Evolutionary conservation across 2,329 filamentous ascomycete species (phyloP).

Genomic region (Gyromitra esculenta): DNA sequence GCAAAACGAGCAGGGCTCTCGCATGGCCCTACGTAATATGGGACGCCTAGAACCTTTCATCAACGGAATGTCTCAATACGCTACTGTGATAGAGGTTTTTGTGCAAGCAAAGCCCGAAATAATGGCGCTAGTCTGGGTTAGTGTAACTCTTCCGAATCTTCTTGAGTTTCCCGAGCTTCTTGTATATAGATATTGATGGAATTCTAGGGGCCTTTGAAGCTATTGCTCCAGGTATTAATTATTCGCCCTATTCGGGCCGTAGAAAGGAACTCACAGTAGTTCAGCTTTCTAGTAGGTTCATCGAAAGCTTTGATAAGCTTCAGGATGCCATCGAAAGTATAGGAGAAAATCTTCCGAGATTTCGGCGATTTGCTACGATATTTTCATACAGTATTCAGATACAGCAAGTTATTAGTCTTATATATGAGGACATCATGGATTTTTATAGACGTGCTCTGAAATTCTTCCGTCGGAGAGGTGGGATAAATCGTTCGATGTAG

Average conservation of each 20-base stretch:
- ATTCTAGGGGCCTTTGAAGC: slow-evolving; percentile 29
- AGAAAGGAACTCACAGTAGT: neutral
- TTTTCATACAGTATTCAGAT: slow-evolving; percentile 43
- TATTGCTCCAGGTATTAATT: slow-evolving; percentile 45
- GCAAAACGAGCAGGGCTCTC: slow-evolving; percentile 30
- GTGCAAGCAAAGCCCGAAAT: slow-evolving; percentile 42
- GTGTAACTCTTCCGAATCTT: neutral
- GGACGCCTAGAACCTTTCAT: slow-evolving; percentile 34
- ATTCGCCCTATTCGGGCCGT: neutral
- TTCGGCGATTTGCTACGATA: slow-evolving; percentile 32
- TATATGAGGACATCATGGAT: slow-evolving; percentile 47
- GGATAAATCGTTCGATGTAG: neutral
- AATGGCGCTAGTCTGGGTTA: slow-evolving; percentile 42
- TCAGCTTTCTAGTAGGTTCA: slow-evolving; percentile 42
- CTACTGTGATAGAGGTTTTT: slow-evolving; percentile 43
- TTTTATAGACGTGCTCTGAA: slow-evolving; percentile 40
- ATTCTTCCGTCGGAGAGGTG: slow-evolving; percentile 40
- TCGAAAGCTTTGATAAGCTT: slow-evolving; percentile 45
- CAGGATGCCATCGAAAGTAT: slow-evolving; percentile 45
- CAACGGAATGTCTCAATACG: slow-evolving; percentile 35
- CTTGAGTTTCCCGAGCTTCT: neutral
- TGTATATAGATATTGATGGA: neutral
- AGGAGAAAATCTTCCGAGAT: slow-evolving; percentile 50
- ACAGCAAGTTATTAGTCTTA: slow-evolving; percentile 37
- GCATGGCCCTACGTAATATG: slow-evolving; percentile 32